phyloP scores from a whole-genome alignment of 2,329 filamentous ascomycete genomes.

The Knufia fluminis region DNA sequence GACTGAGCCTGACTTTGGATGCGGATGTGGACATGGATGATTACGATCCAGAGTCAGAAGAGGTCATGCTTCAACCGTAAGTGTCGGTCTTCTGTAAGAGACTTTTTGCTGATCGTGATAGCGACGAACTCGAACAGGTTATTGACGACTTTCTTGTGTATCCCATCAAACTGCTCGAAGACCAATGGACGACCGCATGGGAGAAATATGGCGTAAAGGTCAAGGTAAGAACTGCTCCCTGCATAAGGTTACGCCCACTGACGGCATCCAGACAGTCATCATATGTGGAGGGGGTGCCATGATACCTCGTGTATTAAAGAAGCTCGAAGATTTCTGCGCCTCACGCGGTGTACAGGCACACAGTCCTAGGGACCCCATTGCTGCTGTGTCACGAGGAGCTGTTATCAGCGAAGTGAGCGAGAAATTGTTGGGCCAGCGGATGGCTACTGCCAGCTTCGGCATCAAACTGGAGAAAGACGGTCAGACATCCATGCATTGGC shows the following conservation, averaged over 20 bases:
- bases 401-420: conserved; percentile 3
- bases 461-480: not conserved
- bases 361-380: not conserved
- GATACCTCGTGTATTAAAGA: not conserved
- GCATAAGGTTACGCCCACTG: not conserved
- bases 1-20: not conserved
- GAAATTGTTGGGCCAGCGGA: not conserved
- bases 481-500: not conserved
- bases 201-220: not conserved
- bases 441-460: conserved; percentile 1
- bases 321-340: not conserved
- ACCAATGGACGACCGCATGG: conserved; percentile 4
- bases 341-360: not conserved
- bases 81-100: not conserved
- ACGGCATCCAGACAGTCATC: not conserved
- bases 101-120: not conserved
- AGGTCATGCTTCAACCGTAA: not conserved
- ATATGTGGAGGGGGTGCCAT: not conserved
- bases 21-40: not conserved
- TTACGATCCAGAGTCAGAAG: not conserved
- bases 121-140: not conserved
- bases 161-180: not conserved
- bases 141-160: not conserved
- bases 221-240: not conserved
- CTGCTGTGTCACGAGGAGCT: conserved; percentile 3